These are phyloP conservation scores for Symbiodinium natans DNA, from an alignment of 73 alveolate species.

Conservation along the genomic window DNA sequence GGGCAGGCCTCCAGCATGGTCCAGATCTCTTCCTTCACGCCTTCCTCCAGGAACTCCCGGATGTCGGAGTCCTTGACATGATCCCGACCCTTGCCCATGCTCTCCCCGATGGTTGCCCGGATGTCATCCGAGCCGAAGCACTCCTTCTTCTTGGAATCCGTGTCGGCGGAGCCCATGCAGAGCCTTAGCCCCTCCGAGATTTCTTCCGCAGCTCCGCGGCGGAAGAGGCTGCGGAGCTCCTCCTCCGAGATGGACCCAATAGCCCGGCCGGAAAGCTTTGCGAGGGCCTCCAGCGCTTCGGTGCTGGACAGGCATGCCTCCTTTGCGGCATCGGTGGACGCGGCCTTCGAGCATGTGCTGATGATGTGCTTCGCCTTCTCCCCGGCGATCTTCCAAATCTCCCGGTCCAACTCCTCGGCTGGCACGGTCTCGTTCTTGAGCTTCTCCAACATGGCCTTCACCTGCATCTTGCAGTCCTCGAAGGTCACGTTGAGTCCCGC, in stretches of 20 bases:
- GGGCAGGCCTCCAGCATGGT: conserved; percentile 20
- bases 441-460: not conserved
- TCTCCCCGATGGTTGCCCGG: not conserved
- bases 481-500: not conserved
- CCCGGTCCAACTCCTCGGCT: not conserved
- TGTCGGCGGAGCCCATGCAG: not conserved
- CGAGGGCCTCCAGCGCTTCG: conserved; percentile 6
- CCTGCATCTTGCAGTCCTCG: not conserved
- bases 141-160: not conserved
- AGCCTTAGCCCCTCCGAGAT: conserved; percentile 10
- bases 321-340: conserved; percentile 4
- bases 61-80: conserved; percentile 2
- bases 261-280: not conserved
- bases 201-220: not conserved
- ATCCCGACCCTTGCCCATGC: not conserved
- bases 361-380: not conserved
- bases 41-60: conserved; percentile 13
- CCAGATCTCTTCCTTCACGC: conserved; percentile 26
- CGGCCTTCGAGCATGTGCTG: conserved; percentile 7
- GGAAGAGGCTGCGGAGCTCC: conserved; percentile 12
- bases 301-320: conserved; percentile 29
- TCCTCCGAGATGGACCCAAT: not conserved
- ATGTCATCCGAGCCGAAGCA: conserved; percentile 24
- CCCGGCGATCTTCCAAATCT: conserved; percentile 17
- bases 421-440: not conserved